Percentiles rank a stretch among this genome's conserved stretches.
Evolutionary conservation across 371 early-diverging fungal genomes (phyloP).

Genomic region (Globomyces sp.): DNA sequence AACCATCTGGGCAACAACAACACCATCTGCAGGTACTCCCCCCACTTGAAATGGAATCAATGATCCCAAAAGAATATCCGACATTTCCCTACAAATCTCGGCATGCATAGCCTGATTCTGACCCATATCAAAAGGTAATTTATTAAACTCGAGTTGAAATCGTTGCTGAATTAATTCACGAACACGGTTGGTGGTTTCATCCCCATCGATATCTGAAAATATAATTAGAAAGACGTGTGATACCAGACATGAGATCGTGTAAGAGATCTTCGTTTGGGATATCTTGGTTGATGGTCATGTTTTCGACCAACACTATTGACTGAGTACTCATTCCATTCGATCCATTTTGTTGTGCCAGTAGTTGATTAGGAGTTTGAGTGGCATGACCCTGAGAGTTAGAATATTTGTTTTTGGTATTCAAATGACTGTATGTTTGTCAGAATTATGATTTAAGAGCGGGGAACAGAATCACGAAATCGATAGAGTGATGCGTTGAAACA

Average conservation of each 20-base stretch:
- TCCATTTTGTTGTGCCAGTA: too few species aligned
- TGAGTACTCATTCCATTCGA: slow-evolving; percentile 28
- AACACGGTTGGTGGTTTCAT: slow-evolving; percentile 50
- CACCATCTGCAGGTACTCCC: slow-evolving; percentile 43
- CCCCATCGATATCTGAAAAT: slow-evolving; percentile 39
- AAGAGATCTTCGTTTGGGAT: slow-evolving; percentile 41
- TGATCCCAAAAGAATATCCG: slow-evolving; percentile 29
- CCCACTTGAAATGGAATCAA: slow-evolving; percentile 41
- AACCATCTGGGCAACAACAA: slow-evolving; percentile 43
- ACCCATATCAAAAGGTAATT: slow-evolving; percentile 42
- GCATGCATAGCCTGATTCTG: slow-evolving; percentile 26
- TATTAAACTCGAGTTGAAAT: slow-evolving; percentile 38
- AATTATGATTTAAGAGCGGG: background rate
- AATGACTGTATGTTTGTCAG: background rate
- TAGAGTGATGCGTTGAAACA: too few species aligned
- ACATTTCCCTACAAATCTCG: slow-evolving; percentile 33
- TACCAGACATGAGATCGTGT: slow-evolving; percentile 36
- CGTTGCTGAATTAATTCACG: slow-evolving; percentile 36
- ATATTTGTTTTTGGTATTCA: too few species aligned
- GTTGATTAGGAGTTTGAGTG: background rate
- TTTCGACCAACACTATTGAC: slow-evolving; percentile 45
- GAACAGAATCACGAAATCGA: background rate
- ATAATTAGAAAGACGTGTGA: too few species aligned
- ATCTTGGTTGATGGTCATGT: slow-evolving; percentile 53
- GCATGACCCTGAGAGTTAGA: too few species aligned